phyloP scores from a whole-genome alignment of 1,284 basidiomycete genomes.

The Malassezia restricta region DNA sequence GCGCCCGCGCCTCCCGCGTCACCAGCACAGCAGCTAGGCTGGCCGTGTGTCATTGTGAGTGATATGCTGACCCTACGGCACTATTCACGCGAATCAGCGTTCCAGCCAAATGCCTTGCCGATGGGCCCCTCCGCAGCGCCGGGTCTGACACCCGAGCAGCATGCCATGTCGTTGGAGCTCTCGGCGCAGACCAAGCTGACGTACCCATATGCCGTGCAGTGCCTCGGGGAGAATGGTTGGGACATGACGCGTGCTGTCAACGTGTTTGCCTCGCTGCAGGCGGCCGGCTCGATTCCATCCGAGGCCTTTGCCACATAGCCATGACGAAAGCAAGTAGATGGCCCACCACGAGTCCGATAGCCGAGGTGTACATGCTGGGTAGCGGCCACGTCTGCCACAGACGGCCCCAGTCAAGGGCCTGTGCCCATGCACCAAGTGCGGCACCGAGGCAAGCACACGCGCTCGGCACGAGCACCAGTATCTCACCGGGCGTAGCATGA shows the following conservation, averaged over 20 bases:
- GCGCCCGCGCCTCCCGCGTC: conserved; percentile 68
- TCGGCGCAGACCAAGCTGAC: conserved; percentile 42
- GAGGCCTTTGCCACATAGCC: conserved; percentile 20
- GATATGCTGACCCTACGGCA: conserved; percentile 72
- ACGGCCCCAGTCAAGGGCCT: conserved; percentile 15
- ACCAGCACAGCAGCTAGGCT: conserved; percentile 67
- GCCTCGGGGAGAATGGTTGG: conserved; percentile 47
- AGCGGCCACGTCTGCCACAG: conserved; percentile 14
- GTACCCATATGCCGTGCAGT: conserved; percentile 46
- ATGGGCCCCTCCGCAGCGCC: conserved; percentile 4
- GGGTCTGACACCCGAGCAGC: conserved; percentile 40
- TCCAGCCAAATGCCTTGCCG: conserved; percentile 27
- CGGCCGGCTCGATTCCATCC: conserved; percentile 25
- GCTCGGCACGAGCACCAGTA: conserved; percentile 6
- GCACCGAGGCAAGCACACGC: conserved; percentile 4
- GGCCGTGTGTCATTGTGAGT: conserved; percentile 78
- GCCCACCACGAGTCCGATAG: conserved; percentile 1
- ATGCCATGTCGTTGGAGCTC: conserved; percentile 41
- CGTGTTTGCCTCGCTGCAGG: conserved; percentile 29
- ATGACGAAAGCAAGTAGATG: neutral
- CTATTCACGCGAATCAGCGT: conserved; percentile 70
- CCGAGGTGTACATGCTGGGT: conserved; percentile 12
- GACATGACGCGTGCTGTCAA: conserved; percentile 37
- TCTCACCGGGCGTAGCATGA: neutral
- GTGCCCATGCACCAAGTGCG: neutral